Percentiles rank a stretch among this genome's conserved stretches.
Conservation (phyloP, 2,329 filamentous ascomycete genomes). For the Nakataea oryzae region DNA sequence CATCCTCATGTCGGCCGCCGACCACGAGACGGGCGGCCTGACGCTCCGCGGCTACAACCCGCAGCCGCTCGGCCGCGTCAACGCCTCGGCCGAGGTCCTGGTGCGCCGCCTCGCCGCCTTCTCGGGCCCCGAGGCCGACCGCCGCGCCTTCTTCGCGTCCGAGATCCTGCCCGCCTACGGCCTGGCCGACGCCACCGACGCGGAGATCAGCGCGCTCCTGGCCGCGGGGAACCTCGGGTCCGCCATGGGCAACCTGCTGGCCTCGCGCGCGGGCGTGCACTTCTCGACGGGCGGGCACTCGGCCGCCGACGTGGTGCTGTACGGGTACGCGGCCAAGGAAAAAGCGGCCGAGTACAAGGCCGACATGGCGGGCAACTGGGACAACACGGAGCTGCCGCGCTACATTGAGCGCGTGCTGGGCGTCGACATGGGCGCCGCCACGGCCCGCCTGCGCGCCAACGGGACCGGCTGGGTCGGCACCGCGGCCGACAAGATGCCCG, state of each 20-base stretch:
- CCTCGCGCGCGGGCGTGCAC: slow-evolving; percentile 9
- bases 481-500: background rate
- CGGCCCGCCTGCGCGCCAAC: slow-evolving; percentile 11
- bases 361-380: slow-evolving; percentile 15
- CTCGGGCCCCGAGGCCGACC: slow-evolving; percentile 16
- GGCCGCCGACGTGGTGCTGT: slow-evolving; percentile 23
- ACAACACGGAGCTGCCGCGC: slow-evolving; percentile 19
- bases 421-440: slow-evolving; percentile 15
- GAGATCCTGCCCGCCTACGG: slow-evolving; percentile 20
- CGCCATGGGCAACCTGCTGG: slow-evolving; percentile 18
- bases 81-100: slow-evolving; percentile 20
- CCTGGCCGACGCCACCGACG: slow-evolving; percentile 17
- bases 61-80: slow-evolving; percentile 16
- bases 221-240: slow-evolving; percentile 13
- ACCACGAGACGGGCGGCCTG: slow-evolving; percentile 28
- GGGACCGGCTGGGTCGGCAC: slow-evolving; percentile 3
- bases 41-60: slow-evolving; percentile 26
- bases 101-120: slow-evolving; percentile 6
- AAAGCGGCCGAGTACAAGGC: slow-evolving; percentile 11
- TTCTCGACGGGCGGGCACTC: slow-evolving; percentile 23
- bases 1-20: slow-evolving; percentile 25
- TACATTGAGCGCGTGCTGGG: slow-evolving; percentile 16
- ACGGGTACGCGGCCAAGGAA: slow-evolving; percentile 18
- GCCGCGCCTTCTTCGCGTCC: slow-evolving; percentile 15
- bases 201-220: slow-evolving; percentile 17